These are phyloP conservation scores for Wickerhamiella alocasiicola DNA, from an alignment of 805 yeast species.

Conservation along the genomic window DNA sequence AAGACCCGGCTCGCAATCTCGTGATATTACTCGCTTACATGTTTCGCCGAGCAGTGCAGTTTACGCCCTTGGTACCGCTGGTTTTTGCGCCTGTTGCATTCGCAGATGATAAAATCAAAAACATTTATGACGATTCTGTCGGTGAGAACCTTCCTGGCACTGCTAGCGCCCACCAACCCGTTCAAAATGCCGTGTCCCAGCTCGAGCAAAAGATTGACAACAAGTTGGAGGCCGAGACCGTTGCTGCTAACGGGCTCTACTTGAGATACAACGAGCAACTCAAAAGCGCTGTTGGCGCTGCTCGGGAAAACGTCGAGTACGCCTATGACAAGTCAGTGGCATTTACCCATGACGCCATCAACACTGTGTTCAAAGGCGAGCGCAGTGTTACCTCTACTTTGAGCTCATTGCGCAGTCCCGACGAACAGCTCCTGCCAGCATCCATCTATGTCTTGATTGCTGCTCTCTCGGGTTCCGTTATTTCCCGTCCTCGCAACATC, in stretches of 20 bases:
- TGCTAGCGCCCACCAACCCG: conserved; percentile 16
- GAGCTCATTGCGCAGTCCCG: conserved; percentile 47
- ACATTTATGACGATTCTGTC: conserved; percentile 25
- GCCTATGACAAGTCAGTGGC: conserved; percentile 19
- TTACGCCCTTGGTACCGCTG: conserved; percentile 1
- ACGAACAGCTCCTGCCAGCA: conserved; percentile 64
- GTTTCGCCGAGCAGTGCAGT: conserved; percentile 3
- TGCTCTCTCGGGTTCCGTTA: conserved; percentile 55
- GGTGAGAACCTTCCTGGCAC: conserved; percentile 23
- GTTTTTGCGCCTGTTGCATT: conserved; percentile 7
- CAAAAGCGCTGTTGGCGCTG: conserved; percentile 36
- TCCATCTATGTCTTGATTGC: conserved; percentile 57
- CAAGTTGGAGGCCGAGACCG: conserved; percentile 14
- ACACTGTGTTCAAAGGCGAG: conserved; percentile 38
- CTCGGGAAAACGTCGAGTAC: conserved; percentile 33
- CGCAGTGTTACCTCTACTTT: conserved; percentile 50
- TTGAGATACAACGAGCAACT: conserved; percentile 40
- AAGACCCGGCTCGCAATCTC: too few relatives aligned
- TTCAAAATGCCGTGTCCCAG: conserved; percentile 14
- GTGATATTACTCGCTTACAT: conserved; percentile 2
- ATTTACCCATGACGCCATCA: conserved; percentile 27
- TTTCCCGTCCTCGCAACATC: conserved; percentile 55
- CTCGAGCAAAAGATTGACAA: conserved; percentile 15
- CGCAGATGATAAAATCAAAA: conserved; percentile 13
- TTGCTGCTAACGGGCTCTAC: conserved; percentile 42